Percentiles rank a stretch among this genome's conserved stretches.
Evolutionary conservation across 1,284 basidiomycete species (phyloP).

Genomic region (Porodaedalea pini): DNA sequence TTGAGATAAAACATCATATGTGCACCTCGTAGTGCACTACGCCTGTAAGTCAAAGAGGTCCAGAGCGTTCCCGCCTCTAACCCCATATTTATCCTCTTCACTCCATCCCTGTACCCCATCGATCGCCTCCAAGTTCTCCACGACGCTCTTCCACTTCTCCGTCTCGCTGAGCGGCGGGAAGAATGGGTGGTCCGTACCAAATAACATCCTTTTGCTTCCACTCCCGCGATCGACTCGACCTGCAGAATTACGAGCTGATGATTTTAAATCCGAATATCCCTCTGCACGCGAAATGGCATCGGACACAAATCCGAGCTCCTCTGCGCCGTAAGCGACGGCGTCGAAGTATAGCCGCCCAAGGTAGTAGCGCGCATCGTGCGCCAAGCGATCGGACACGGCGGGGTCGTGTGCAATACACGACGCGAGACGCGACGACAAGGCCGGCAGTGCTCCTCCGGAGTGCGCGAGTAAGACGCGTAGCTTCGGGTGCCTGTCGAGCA

Average conservation of each 20-base stretch:
- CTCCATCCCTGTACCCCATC: conserved; percentile 60
- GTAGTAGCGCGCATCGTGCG: conserved; percentile 82
- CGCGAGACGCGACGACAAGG: conserved; percentile 76
- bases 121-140: conserved; percentile 80
- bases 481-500: conserved; percentile 71
- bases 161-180: conserved; percentile 72
- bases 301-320: conserved; percentile 75
- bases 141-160: conserved; percentile 78
- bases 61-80: conserved; percentile 69
- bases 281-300: conserved; percentile 62
- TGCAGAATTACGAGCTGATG: conserved; percentile 31
- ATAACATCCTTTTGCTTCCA: conserved; percentile 63
- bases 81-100: conserved; percentile 56
- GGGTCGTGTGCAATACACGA: conserved; percentile 85
- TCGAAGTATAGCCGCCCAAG: conserved; percentile 78
- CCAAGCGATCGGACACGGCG: conserved; percentile 63
- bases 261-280: conserved; percentile 41
- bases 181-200: conserved; percentile 88
- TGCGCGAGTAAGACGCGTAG: conserved; percentile 79
- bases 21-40: not conserved
- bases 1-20: too few relatives aligned
- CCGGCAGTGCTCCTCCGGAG: conserved; percentile 78
- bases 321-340: conserved; percentile 79
- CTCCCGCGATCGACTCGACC: conserved; percentile 36
- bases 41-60: conserved; percentile 48